Conservation (phyloP, 352 stramenopile genomes). For the Pythium guiyangense region DNA sequence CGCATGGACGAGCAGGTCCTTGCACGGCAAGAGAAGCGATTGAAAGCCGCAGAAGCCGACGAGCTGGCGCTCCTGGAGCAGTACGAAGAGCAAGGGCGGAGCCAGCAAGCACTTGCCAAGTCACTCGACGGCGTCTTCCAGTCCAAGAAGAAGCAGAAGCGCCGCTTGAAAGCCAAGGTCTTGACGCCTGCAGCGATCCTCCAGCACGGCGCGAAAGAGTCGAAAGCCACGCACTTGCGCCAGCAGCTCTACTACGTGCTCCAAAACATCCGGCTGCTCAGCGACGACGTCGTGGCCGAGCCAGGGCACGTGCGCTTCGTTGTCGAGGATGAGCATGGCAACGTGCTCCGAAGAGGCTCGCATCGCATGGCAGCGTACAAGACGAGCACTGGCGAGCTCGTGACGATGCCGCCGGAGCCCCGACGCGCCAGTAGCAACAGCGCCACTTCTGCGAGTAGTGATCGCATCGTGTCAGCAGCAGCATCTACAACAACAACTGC, state of each 20-base stretch:
- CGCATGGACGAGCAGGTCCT: conserved; percentile 29
- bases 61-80: conserved; percentile 8
- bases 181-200: background rate
- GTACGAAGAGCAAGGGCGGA: conserved; percentile 8
- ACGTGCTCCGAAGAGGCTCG: conserved; percentile 31
- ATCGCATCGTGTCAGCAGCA: no score
- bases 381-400: conserved; percentile 9
- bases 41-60: conserved; percentile 2
- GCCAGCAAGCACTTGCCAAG: background rate
- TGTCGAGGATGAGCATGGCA: conserved; percentile 31
- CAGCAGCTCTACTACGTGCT: conserved; percentile 45
- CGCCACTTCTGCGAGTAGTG: no score
- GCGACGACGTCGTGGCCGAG: conserved; percentile 30
- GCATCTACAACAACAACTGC: background rate
- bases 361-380: conserved; percentile 28
- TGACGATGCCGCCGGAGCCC: conserved; percentile 8
- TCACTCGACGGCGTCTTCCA: background rate
- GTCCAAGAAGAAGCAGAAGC: conserved; percentile 5
- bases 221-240: conserved; percentile 37
- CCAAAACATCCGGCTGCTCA: conserved; percentile 40
- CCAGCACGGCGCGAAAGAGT: conserved; percentile 18
- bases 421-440: no score
- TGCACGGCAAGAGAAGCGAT: conserved; percentile 1
- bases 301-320: conserved; percentile 40
- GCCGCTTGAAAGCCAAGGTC: conserved; percentile 19